phyloP scores from a whole-genome alignment of 306 rosid genomes.

The Quillaja saponaria region DNA sequence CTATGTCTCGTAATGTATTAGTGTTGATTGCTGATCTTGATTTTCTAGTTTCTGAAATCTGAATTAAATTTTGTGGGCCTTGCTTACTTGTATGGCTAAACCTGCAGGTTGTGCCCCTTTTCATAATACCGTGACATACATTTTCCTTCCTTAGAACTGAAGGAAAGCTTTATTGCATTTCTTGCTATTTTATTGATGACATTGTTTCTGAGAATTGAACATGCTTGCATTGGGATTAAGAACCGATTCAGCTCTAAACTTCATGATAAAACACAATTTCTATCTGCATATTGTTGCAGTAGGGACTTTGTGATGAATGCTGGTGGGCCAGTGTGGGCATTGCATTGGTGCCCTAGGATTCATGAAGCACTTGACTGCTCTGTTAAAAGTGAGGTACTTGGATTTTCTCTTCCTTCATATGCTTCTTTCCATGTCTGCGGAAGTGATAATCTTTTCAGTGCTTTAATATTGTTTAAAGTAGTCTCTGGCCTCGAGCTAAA shows the following conservation, averaged over 20 bases:
- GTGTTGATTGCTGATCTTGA: too few species aligned
- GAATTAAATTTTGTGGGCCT: too few species aligned
- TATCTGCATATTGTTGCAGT: slow-evolving; percentile 36
- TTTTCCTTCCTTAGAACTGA: too few species aligned
- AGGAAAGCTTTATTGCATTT: background rate
- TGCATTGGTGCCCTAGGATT: slow-evolving; percentile 93
- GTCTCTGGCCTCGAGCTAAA: slow-evolving; percentile 19
- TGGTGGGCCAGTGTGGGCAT: slow-evolving; percentile 90
- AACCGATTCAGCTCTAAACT: slow-evolving; percentile 9
- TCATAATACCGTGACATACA: too few species aligned
- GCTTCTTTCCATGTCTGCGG: slow-evolving; percentile 4
- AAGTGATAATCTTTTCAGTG: background rate
- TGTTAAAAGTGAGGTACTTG: slow-evolving; percentile 72
- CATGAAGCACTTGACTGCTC: slow-evolving; percentile 47
- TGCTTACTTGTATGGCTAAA: too few species aligned
- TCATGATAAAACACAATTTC: slow-evolving; percentile 17
- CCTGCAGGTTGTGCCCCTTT: too few species aligned
- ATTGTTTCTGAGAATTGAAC: slow-evolving; percentile 9
- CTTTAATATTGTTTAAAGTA: slow-evolving; percentile 1
- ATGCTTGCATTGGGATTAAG: slow-evolving; percentile 16
- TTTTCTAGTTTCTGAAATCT: too few species aligned
- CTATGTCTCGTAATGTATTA: too few species aligned
- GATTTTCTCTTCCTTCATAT: slow-evolving; percentile 23
- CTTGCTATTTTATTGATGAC: slow-evolving; percentile 26
- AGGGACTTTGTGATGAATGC: slow-evolving; percentile 81